Evolutionary conservation across 805 yeast species (phyloP).

Genomic region (Ogataea trehalophila): DNA sequence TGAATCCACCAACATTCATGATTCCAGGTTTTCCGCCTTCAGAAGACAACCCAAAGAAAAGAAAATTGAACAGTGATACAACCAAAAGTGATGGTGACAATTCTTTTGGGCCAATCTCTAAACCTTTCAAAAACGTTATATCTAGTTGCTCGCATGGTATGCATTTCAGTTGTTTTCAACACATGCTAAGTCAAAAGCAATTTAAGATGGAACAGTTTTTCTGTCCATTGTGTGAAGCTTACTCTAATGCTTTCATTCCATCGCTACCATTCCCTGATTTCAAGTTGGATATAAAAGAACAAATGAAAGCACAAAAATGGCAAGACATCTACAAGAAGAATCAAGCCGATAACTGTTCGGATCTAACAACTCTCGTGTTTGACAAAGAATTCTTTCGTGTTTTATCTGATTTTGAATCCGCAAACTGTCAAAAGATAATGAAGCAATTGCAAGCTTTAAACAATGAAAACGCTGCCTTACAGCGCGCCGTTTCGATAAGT

Average conservation of each 20-base stretch:
- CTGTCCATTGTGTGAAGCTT: slow-evolving; percentile 49
- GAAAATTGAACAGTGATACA: slow-evolving; percentile 8
- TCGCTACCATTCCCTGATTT: slow-evolving; percentile 30
- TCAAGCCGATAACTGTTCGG: slow-evolving; percentile 27
- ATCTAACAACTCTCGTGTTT: slow-evolving; percentile 25
- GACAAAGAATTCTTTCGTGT: slow-evolving; percentile 23
- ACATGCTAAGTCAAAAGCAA: slow-evolving; percentile 24
- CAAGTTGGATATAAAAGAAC: slow-evolving; percentile 18
- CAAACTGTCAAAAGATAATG: slow-evolving; percentile 14
- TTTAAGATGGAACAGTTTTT: slow-evolving; percentile 23
- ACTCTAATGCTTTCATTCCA: slow-evolving; percentile 42
- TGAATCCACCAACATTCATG: slow-evolving; percentile 24
- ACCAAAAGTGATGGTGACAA: slow-evolving; percentile 23
- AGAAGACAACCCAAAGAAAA: slow-evolving; percentile 6
- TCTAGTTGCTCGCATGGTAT: slow-evolving; percentile 50
- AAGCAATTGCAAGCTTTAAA: slow-evolving; percentile 18
- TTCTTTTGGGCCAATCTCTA: slow-evolving; percentile 27
- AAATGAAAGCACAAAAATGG: slow-evolving; percentile 13
- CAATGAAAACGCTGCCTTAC: slow-evolving; percentile 13
- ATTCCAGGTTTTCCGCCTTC: slow-evolving; percentile 14
- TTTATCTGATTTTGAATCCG: slow-evolving; percentile 17
- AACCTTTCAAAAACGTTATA: slow-evolving; percentile 29
- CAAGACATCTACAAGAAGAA: slow-evolving; percentile 22
- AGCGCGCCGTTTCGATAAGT: slow-evolving; percentile 10
- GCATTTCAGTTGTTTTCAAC: slow-evolving; percentile 41